These are phyloP conservation scores for Bathelium albidoporum DNA, from an alignment of 495 filamentous ascomycete species.

Conservation along the genomic window DNA sequence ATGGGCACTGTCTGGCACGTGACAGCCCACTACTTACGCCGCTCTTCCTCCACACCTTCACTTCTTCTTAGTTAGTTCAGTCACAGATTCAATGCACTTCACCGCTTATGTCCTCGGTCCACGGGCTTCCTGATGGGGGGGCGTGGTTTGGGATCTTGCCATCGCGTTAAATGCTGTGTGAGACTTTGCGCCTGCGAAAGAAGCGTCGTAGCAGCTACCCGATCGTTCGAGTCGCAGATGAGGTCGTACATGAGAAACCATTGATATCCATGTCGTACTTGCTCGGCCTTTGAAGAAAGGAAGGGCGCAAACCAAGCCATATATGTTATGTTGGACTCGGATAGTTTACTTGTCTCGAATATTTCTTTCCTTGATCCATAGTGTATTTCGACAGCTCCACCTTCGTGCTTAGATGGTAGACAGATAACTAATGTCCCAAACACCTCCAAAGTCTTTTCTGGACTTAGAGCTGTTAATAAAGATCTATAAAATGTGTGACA, in stretches of 20 bases:
- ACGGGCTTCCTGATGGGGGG: no score
- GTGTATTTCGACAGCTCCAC: neutral
- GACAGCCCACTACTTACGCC: no score
- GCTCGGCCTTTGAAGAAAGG: neutral
- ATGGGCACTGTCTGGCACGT: no score
- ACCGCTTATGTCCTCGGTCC: no score
- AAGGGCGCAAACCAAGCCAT: neutral
- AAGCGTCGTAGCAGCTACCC: neutral
- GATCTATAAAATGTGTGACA: no score
- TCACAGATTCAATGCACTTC: no score
- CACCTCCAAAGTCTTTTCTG: neutral
- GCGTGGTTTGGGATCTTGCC: neutral
- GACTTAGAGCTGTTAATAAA: no score
- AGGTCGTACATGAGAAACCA: neutral
- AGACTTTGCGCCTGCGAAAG: neutral
- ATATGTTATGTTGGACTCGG: neutral
- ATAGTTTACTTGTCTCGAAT: neutral
- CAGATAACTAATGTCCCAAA: neutral
- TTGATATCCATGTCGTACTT: neutral
- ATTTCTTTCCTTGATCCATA: neutral
- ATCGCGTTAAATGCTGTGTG: neutral
- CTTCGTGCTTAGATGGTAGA: neutral
- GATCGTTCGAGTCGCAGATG: neutral
- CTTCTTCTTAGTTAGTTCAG: no score
- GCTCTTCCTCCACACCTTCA: no score